Evolutionary conservation across 768 basidiomycete species (phyloP).

Genomic region (Tephrocybe sp.): DNA sequence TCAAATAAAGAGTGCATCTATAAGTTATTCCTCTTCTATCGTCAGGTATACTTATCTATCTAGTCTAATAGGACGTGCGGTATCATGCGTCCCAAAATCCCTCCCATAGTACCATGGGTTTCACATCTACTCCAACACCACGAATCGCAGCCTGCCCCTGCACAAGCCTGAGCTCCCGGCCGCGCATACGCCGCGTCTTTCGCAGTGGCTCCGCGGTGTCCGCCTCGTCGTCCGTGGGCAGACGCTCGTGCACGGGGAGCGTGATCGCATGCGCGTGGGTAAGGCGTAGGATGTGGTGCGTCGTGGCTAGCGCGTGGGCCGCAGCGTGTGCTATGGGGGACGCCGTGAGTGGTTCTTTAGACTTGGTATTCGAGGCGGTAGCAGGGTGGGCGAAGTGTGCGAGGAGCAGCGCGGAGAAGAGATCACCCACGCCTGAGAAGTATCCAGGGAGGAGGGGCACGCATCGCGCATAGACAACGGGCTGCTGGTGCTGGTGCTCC

Average conservation of each 20-base stretch:
- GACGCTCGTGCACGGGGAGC: constrained; percentile 60
- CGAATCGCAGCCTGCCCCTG: constrained; percentile 74
- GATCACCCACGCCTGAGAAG: constrained; percentile 95
- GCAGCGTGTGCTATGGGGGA: constrained; percentile 59
- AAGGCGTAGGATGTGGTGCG: constrained; percentile 65
- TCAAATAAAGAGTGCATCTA: too few relatives aligned
- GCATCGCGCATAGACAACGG: constrained; percentile 61
- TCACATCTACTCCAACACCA: constrained; percentile 34
- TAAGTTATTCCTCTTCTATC: too few relatives aligned
- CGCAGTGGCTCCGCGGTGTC: constrained; percentile 67
- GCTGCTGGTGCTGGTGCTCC: too few relatives aligned
- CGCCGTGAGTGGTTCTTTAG: constrained; percentile 15
- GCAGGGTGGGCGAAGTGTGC: constrained; percentile 52
- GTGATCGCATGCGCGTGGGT: constrained; percentile 59
- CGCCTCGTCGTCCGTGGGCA: constrained; percentile 74
- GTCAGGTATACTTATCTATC: too few relatives aligned
- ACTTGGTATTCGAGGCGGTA: background rate
- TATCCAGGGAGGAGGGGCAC: constrained; percentile 86
- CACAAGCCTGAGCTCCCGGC: constrained; percentile 82
- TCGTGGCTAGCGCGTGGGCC: constrained; percentile 70
- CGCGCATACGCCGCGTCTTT: constrained; percentile 72
- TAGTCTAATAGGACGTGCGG: too few relatives aligned
- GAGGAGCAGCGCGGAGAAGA: constrained; percentile 90
- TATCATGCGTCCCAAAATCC: constrained; percentile 39
- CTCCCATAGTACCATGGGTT: constrained; percentile 43